Conservation (phyloP, 2,329 filamentous ascomycete species). For the Lasiodiplodia hormozganensis region DNA sequence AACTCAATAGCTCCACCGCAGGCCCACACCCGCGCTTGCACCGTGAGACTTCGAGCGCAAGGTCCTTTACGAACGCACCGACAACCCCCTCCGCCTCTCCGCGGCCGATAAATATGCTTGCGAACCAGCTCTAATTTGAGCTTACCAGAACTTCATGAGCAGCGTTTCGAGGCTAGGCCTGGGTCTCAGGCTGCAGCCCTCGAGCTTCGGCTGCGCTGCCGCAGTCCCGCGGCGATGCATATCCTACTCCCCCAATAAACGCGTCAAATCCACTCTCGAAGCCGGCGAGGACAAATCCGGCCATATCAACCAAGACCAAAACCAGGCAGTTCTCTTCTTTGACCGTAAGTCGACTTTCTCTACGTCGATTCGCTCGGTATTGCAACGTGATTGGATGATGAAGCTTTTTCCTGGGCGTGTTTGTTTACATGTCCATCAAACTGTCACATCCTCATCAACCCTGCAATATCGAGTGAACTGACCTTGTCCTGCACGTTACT, state of each 20-base stretch:
- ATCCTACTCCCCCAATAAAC: conserved; percentile 14
- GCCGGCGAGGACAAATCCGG: conserved; percentile 73
- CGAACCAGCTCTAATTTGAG: neutral
- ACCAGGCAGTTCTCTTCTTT: conserved; percentile 88
- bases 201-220: conserved; percentile 18
- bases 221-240: conserved; percentile 16
- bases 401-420: neutral
- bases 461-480: too few species aligned
- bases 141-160: conserved; percentile 20
- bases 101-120: conserved; percentile 19
- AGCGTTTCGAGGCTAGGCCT: conserved; percentile 27
- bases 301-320: conserved; percentile 76
- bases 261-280: conserved; percentile 42
- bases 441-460: neutral
- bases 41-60: neutral
- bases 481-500: neutral
- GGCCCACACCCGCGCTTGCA: conserved; percentile 13
- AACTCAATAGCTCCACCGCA: conserved; percentile 21
- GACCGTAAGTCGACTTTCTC: conserved; percentile 69
- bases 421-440: neutral
- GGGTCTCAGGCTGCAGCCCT: conserved; percentile 26
- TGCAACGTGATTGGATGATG: neutral
- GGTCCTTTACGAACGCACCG: conserved; percentile 1
- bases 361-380: neutral
- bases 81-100: neutral